Percentiles rank a stretch among this genome's conserved stretches.
phyloP scores from a whole-genome alignment of 306 rosid species.

The Cyclanthera cordifolia region DNA sequence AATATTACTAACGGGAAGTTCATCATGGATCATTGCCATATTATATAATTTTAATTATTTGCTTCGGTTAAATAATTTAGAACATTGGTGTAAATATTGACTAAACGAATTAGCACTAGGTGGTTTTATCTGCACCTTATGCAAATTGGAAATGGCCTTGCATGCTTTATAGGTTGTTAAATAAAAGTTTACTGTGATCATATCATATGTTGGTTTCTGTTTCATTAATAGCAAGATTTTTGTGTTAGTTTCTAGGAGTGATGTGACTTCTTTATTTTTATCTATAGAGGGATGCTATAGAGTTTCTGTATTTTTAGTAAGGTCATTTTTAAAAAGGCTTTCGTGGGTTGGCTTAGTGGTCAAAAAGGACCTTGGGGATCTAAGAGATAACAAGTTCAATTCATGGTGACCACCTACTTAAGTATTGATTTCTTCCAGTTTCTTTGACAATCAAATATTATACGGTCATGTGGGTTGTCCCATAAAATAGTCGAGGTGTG shows the following conservation, averaged over 20 bases:
- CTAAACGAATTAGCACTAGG: too few species aligned
- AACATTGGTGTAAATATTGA: neutral
- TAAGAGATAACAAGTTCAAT: too few species aligned
- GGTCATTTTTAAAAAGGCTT: neutral
- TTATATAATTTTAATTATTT: neutral
- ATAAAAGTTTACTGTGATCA: neutral
- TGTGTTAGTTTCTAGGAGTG: neutral
- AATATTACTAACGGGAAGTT: neutral
- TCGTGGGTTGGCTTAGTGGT: too few species aligned
- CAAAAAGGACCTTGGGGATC: too few species aligned
- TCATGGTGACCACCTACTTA: too few species aligned
- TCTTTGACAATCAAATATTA: too few species aligned
- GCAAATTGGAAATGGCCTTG: neutral
- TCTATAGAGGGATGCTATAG: neutral
- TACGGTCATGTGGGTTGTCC: too few species aligned
- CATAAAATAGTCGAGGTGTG: too few species aligned
- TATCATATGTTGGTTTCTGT: constrained; percentile 1
- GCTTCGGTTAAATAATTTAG: too few species aligned
- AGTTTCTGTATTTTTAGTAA: neutral
- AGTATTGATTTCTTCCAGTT: too few species aligned
- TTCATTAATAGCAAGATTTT: neutral
- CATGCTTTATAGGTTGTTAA: neutral
- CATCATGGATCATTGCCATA: neutral
- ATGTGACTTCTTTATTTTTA: neutral
- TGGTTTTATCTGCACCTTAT: neutral